Evolutionary conservation across 768 basidiomycete genomes (phyloP), one percentile per base, ranked within the genome.

Genomic region (Omphalotus guepiniiformis): DNA sequence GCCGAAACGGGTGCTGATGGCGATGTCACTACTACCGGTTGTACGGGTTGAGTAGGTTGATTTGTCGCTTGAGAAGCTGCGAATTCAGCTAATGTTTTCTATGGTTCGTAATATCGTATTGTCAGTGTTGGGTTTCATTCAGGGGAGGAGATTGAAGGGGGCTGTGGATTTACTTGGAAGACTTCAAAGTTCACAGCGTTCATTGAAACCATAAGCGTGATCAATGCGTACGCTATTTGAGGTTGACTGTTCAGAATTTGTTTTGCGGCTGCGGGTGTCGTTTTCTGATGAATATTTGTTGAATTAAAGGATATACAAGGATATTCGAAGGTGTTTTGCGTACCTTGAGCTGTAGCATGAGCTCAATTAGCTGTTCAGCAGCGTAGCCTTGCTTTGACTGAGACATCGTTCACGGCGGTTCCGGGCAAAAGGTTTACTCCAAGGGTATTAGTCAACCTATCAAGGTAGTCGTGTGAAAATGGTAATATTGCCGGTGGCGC

Each of bases 161-260:
- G 34, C 28, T 30, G 1, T 30, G 11, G 4, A 57, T 68, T 32
- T 50, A 87, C 87, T 71, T 88, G 85, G 53, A 88, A 79, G 6
- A 88, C 85, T 37, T 88, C 82, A 39, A 85, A 71, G 41, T 88
- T 80, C 29, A 89, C 73, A 0, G 83, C 84, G 47, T 83, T 81
- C 67, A 89, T 79, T 47, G 78, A 79, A 18, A 88, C 85, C 85
- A 89, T 87, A 29, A 88, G 76, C 0, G 76, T 75, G 49, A 90
- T 85, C 0, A 90, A 68, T 2, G 83, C 85, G 62, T 87, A 88
- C 0, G 86, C 80, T 47, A 90, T 87, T 43, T 82, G 80, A 0
- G 87, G 87, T 51, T 86, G 85, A 13, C 73, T 71, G 53, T 84
- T 83, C 35, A 90, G 70, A 55, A 90, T 85, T 26, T 72, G 69